A percentile compares a stretch with the other conserved stretches of the same genome.
phyloP scores from a whole-genome alignment of 495 filamentous ascomycete genomes.

The Neurospora sp. region DNA sequence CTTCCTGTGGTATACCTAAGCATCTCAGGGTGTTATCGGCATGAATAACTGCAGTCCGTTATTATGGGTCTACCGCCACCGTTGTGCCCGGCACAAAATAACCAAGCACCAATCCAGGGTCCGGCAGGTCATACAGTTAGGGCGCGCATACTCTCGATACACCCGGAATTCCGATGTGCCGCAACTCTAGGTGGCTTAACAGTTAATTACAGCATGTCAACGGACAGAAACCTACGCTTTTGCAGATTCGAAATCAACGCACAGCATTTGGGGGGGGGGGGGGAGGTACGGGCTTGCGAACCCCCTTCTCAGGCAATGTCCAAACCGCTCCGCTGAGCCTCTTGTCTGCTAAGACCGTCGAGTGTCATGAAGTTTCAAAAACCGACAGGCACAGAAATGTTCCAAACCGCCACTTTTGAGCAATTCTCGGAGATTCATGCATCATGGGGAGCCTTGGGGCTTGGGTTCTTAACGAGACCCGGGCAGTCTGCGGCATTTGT shows the following conservation, averaged over 20 bases:
- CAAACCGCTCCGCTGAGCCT: background rate
- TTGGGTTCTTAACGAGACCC: background rate
- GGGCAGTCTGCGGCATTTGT: background rate
- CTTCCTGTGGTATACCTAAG: background rate
- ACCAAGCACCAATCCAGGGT: background rate
- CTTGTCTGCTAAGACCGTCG: background rate
- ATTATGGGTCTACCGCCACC: background rate
- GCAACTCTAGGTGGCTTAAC: background rate
- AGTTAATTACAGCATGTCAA: background rate
- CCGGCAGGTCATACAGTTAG: background rate
- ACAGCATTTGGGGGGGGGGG: no score
- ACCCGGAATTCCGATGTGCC: background rate
- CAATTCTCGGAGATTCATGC: background rate
- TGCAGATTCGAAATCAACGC: background rate
- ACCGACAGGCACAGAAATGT: background rate
- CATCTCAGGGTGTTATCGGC: background rate
- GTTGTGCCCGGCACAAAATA: background rate
- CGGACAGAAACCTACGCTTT: background rate
- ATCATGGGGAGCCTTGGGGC: background rate
- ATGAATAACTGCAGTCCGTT: background rate
- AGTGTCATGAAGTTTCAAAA: background rate
- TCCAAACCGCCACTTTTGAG: background rate
- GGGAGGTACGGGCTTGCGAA: background rate
- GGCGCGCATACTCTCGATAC: background rate
- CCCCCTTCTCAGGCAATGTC: background rate